Conservation (phyloP, 805 yeast species). For the Groenewaldozyma salmanticensis region DNA sequence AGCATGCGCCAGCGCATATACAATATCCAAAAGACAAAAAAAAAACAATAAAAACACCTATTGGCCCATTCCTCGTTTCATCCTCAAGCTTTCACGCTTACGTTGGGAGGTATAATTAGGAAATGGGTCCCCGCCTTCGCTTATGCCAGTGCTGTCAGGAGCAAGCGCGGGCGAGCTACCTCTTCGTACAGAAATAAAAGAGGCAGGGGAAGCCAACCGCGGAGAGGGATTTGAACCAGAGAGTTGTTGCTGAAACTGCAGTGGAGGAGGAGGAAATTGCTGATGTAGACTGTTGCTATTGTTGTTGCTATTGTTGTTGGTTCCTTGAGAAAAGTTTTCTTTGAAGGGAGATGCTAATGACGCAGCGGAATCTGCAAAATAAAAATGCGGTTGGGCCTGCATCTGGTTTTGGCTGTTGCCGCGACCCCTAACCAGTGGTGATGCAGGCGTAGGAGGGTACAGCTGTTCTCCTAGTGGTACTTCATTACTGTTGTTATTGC, state of each 20-base stretch:
- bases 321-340: too few species aligned
- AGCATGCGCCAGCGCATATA: too few species aligned
- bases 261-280: too few species aligned
- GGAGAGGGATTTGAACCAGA: neutral
- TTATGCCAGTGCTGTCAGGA: neutral
- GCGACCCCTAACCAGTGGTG: conserved; percentile 3
- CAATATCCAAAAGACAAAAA: too few species aligned
- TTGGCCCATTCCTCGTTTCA: conserved; percentile 32
- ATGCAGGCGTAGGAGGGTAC: conserved; percentile 6
- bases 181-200: neutral
- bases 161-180: neutral
- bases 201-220: neutral
- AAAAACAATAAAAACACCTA: too few species aligned
- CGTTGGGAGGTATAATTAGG: conserved; percentile 40
- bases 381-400: too few species aligned
- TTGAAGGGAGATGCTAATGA: conserved; percentile 24
- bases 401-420: too few species aligned
- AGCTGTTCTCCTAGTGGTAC: too few species aligned
- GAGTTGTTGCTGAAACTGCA: too few species aligned
- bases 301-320: too few species aligned
- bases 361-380: conserved; percentile 2
- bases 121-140: conserved; percentile 7
- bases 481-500: too few species aligned
- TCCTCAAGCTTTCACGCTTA: conserved; percentile 42
- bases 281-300: too few species aligned